Percentiles rank a stretch among this genome's conserved stretches.
Evolutionary conservation across 2,329 filamentous ascomycete species (phyloP).

Genomic region (Pseudogymnoascus sp.): DNA sequence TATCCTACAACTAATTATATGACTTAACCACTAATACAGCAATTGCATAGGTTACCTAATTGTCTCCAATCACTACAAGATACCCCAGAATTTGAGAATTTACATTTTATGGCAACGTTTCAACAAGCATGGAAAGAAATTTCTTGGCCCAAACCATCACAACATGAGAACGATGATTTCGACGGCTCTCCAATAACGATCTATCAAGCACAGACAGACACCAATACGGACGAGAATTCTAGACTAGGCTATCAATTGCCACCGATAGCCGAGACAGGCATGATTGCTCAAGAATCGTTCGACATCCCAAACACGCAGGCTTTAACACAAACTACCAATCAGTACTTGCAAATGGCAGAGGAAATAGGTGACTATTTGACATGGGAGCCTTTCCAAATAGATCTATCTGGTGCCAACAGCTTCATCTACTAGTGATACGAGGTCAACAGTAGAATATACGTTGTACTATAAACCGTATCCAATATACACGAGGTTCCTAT

Average conservation of each 20-base stretch:
- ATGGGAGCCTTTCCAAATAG: constrained; percentile 15
- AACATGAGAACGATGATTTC: constrained; percentile 3
- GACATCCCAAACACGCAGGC: constrained; percentile 14
- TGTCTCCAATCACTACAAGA: background rate
- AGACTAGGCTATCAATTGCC: background rate
- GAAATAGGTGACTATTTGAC: constrained; percentile 24
- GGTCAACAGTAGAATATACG: background rate
- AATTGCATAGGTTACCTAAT: background rate
- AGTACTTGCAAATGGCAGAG: constrained; percentile 23
- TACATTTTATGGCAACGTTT: background rate
- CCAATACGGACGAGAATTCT: constrained; percentile 10
- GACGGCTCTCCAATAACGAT: constrained; percentile 4
- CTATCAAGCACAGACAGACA: constrained; percentile 11
- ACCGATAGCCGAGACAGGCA: background rate
- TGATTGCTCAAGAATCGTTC: background rate
- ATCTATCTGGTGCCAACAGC: background rate
- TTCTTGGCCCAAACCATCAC: background rate
- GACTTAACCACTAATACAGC: background rate
- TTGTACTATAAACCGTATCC: background rate
- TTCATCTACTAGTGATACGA: background rate
- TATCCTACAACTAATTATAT: background rate
- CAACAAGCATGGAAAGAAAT: background rate
- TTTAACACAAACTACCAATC: constrained; percentile 18
- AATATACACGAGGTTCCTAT: background rate
- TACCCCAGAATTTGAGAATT: background rate